Base-by-base conservation (phyloP, 306 rosid species). In the Castanea mollissima region DNA sequence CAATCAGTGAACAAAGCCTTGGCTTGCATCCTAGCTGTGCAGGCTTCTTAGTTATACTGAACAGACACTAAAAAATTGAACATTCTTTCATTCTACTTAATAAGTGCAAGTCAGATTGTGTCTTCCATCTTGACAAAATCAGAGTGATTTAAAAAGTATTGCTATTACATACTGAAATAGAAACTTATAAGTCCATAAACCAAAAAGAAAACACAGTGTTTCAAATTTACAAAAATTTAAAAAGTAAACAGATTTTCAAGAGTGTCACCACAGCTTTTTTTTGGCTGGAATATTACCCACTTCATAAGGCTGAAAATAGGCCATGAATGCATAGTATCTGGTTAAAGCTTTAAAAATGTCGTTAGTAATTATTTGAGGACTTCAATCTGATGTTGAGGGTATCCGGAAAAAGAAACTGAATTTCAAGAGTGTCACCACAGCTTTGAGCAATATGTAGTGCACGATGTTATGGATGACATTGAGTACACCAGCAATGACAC, bases 351-450 rank as follows among this genome's bases (percentile, higher is more conserved):
- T 11, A 35, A 29, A 67, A 67, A 35, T 34, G 52, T 23, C 27
- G 4, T 67, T 67, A 35, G 23, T 41, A 54, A 49, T 35, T 20
- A 7, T 14, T 46, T 35, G 73, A 73, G 19, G 63, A 34, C 77
- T 27, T 70, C 21, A 69, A 70, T 60, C 76, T 67, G 72, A 67
- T 70, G 3, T 29, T 54, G 76, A 14, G 52, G 35, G 71, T 25
- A 49, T 56, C 51, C 15, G 19, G 59, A 7, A 35, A 29, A 67
- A 41, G 69, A 18, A 56, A 34, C 51, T 3, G 1, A 34, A 1
- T 18, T 32, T 38, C 15, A 32, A 8, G 14, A 67, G 4, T 9
- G 14, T 23, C 14, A 13, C 65, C n/a, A 41, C 12, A 41, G 46
- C 34, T 59, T 59, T 20, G 13, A 59, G 67, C 31, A 59, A 59